A percentile compares a stretch with the other conserved stretches of the same genome.
Evolutionary conservation across 2,329 filamentous ascomycete genomes (phyloP).

Genomic region (Colletotrichum gloeosporioides): DNA sequence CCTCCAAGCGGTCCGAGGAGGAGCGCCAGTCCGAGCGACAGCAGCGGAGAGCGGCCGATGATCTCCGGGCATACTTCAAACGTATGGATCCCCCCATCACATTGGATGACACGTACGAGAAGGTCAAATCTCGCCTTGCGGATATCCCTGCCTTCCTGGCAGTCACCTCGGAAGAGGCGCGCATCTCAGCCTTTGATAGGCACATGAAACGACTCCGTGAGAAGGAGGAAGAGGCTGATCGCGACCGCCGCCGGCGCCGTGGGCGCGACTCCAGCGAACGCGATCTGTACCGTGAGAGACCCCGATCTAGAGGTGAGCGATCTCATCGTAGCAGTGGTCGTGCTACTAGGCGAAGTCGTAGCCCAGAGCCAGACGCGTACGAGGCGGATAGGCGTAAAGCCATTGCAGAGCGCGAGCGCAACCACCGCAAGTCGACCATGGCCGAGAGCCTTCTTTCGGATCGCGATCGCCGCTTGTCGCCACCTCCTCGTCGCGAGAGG

Average conservation of each 20-base stretch:
- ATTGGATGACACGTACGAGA: conserved; percentile 84
- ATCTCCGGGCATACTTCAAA: conserved; percentile 85
- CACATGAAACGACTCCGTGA: conserved; percentile 89
- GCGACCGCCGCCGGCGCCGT: conserved; percentile 63
- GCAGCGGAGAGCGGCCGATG: conserved; percentile 84
- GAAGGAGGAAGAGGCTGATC: conserved; percentile 83
- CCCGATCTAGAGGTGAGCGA: conserved; percentile 64
- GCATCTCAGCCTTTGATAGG: conserved; percentile 88
- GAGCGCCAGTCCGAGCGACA: conserved; percentile 86
- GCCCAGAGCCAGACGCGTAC: conserved; percentile 91
- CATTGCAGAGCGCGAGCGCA: conserved; percentile 90
- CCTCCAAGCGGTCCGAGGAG: conserved; percentile 77
- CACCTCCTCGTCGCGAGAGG: conserved; percentile 42
- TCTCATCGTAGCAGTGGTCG: conserved; percentile 64
- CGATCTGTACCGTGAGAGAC: conserved; percentile 64
- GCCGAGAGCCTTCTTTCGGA: conserved; percentile 62
- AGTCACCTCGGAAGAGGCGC: conserved; percentile 81
- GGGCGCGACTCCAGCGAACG: conserved; percentile 60
- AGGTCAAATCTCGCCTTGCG: conserved; percentile 79
- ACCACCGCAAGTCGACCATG: conserved; percentile 82
- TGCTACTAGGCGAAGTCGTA: conserved; percentile 73
- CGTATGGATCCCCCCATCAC: conserved; percentile 85
- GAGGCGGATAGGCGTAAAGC: conserved; percentile 94
- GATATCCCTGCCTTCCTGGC: conserved; percentile 85
- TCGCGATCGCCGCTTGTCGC: conserved; percentile 49